Evolutionary conservation across 2,329 filamentous ascomycete genomes (phyloP), one percentile per base, ranked within the genome.

Genomic region (Xylariales sp.): DNA sequence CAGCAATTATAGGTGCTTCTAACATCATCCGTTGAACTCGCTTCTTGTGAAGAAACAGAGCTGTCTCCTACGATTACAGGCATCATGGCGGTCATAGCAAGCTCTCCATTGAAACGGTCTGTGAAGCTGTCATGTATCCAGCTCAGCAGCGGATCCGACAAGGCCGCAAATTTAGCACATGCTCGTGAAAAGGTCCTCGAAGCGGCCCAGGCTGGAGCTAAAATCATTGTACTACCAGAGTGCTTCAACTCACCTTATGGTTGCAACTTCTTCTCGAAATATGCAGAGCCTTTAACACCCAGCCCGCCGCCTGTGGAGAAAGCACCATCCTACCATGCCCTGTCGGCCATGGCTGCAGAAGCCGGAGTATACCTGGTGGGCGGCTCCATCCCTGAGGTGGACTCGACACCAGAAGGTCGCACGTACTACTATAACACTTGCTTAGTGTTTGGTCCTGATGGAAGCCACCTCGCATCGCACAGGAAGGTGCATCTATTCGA

Each of bases 181-280:
- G 91, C 93, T 11, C 83, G 86, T 40, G 72, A 74, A 29, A 90
- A 93, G 59, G 89, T 97, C 41, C 76, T 88, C 45, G 82, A 88
- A 60, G 91, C 93, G 5, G 83, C 88, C 17, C 62, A 69, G 18
- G 69, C 69, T 4, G 91, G 91, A 49, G 88, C 91, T 42, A 81
- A 85, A 40, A 81, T 98, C 42, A 83, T 97, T 48, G 88, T 97
- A 23, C 78, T 98, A 14, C 93, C 93, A 24, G 93, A 98, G 69
- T 98, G 93, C 74, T 98, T 98, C 80, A 98, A 98, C 71, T 94
- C 87, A 29, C 93, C 93, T 7, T 98, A 98, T 65, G 93, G 93
- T 49, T 89, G 82, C 49, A 62, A 88, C 56, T 90, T 83, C 72
- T 98, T 98, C 66, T 84, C 90, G 37, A 78, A 82, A 44, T 97